Evolutionary conservation across 2,329 filamentous ascomycete species (phyloP), one percentile per base, ranked within the genome.

Genomic region (Alternaria gaisen): DNA sequence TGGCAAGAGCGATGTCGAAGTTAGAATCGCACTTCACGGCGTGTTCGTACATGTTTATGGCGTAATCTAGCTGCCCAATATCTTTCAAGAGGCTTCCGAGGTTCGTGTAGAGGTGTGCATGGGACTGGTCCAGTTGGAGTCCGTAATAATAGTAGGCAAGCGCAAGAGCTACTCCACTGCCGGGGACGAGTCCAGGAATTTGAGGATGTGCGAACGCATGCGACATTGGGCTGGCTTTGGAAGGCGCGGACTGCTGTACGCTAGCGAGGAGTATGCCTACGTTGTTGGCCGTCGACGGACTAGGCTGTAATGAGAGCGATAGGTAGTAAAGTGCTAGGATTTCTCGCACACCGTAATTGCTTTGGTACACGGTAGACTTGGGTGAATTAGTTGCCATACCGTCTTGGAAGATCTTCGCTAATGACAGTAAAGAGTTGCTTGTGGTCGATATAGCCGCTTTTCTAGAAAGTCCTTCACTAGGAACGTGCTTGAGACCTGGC

Each of bases 401-500:
- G 80, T 99, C 95, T 78, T 99, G 95, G 66, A 97, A 97, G 36
- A 99, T 99, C 79, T 99, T 99, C 22, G 95, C 95, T 41, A 99
- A 82, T 0, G 95, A 99, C 2, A 99, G 84, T 18, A 99, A 83
- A 0, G 94, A 96, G 75, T 99, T 99, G 78, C 95, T 98, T 0
- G 94, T 97, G 0, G 94, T 98, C 12, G 94, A 93, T 24, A 97
- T 86, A 2, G 93, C 94, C 7, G 93, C 91, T 73, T 90, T 91
- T 68, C 88, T 88, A 16, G 92, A 87, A 43, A 90, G 83, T 11
- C 89, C 90, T 44, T 92, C 88, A 1, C 88, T 82, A 3, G 77
- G 68, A 26, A 97, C 86, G 77, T 89, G 87, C 54, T 86, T 85
- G 11, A 99, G 83, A 0, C 95, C 95, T 2, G 94, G 94, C 5